Percentiles rank a stretch among this genome's conserved stretches.
Evolutionary conservation across 352 stramenopile species (phyloP).

Genomic region (Thalassiosira livingstoniorum): DNA sequence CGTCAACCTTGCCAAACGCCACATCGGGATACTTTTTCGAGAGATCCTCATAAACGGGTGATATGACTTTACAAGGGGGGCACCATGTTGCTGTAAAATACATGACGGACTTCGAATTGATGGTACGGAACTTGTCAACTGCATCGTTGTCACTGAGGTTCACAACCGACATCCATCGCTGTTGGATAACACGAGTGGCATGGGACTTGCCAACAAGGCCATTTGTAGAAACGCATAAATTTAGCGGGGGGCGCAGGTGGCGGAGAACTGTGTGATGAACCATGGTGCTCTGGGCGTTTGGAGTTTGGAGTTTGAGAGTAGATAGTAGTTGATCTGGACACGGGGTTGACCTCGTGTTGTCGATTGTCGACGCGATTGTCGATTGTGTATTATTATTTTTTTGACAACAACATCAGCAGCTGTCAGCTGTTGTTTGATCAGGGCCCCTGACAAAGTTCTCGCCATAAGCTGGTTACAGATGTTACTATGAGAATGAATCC

Average conservation of each 20-base stretch:
- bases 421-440: too few species aligned
- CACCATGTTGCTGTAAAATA: constrained; percentile 84
- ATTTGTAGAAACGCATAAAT: neutral
- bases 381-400: too few species aligned
- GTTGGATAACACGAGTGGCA: too few species aligned
- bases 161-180: constrained; percentile 64
- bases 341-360: too few species aligned
- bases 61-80: constrained; percentile 72
- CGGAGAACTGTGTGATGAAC: neutral
- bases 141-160: constrained; percentile 67
- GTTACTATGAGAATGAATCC: too few species aligned
- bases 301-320: neutral
- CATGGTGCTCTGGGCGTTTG: neutral
- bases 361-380: too few species aligned
- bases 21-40: constrained; percentile 80
- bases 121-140: constrained; percentile 70
- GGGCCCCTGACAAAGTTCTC: too few species aligned
- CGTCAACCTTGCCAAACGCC: constrained; percentile 87
- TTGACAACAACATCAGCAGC: too few species aligned
- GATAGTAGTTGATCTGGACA: too few species aligned
- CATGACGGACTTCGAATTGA: constrained; percentile 72
- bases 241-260: neutral
- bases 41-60: constrained; percentile 78
- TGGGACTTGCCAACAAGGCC: too few species aligned
- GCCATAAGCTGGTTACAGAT: too few species aligned